Evolutionary conservation across 768 basidiomycete species (phyloP).

Genomic region (Trametes cubensis): DNA sequence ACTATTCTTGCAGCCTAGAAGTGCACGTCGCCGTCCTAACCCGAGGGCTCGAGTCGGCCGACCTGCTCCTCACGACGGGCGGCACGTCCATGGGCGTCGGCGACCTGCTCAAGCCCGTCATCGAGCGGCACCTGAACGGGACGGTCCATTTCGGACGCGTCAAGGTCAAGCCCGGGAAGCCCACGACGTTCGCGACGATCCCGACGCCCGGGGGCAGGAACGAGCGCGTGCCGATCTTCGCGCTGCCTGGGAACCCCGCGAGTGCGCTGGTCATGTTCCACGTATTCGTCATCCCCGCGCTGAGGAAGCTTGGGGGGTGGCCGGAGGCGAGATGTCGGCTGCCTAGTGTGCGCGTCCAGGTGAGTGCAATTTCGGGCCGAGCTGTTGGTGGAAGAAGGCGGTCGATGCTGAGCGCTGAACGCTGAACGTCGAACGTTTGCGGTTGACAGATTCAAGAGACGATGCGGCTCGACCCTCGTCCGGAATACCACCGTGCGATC

Average conservation of each 20-base stretch:
- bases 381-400: background rate
- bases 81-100: slow-evolving; percentile 92
- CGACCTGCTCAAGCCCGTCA: slow-evolving; percentile 85
- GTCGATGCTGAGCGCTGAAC: background rate
- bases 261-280: slow-evolving; percentile 86
- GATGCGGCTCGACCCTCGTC: slow-evolving; percentile 71
- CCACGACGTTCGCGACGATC: slow-evolving; percentile 86
- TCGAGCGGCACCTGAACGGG: slow-evolving; percentile 77
- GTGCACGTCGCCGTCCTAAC: slow-evolving; percentile 61
- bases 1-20: slow-evolving; percentile 44
- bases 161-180: slow-evolving; percentile 74
- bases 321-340: slow-evolving; percentile 52
- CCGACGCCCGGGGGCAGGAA: slow-evolving; percentile 41
- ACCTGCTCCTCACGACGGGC: slow-evolving; percentile 82
- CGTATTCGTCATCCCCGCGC: slow-evolving; percentile 80
- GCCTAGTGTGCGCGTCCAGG: slow-evolving; percentile 66
- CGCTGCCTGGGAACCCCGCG: slow-evolving; percentile 88
- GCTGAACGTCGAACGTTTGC: background rate
- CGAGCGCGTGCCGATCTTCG: slow-evolving; percentile 67
- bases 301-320: slow-evolving; percentile 75
- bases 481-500: slow-evolving; percentile 82
- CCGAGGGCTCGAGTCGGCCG: slow-evolving; percentile 61
- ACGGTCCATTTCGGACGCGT: slow-evolving; percentile 87
- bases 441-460: slow-evolving; percentile 51
- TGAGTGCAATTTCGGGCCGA: slow-evolving; percentile 35